A percentile compares a stretch with the other conserved stretches of the same genome.
Evolutionary conservation across 257 asterid species (phyloP).

Genomic region (Lithospermum erythrorhizon): DNA sequence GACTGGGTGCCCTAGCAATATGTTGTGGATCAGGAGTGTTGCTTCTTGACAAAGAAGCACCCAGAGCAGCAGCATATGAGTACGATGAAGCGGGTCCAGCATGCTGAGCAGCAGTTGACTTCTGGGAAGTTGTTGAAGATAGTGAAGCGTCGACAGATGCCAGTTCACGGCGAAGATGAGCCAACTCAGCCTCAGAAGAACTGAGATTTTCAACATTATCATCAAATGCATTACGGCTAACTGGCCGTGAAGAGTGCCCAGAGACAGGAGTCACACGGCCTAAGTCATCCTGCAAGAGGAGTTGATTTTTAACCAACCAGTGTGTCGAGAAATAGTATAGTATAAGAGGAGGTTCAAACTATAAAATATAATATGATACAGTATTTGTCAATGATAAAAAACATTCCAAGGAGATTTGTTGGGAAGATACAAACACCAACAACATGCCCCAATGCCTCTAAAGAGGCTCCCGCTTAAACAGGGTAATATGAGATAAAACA

Average conservation of each 20-base stretch:
- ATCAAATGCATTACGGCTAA: constrained; percentile 31
- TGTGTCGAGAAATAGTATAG: no score
- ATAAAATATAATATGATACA: no score
- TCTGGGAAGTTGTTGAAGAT: background rate
- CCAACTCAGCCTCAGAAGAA: constrained; percentile 30
- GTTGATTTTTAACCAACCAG: background rate
- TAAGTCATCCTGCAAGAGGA: constrained; percentile 38
- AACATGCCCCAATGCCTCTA: no score
- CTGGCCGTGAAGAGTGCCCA: constrained; percentile 36
- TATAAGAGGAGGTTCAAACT: background rate
- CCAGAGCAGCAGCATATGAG: background rate
- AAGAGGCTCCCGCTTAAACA: no score
- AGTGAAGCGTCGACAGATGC: constrained; percentile 9
- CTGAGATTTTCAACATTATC: constrained; percentile 14
- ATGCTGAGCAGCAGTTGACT: background rate
- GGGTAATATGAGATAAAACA: no score
- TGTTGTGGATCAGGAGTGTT: constrained; percentile 5
- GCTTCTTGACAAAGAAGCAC: constrained; percentile 3
- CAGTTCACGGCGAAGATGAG: constrained; percentile 34
- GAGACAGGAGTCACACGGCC: constrained; percentile 24
- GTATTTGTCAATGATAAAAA: no score
- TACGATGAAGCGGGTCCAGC: background rate
- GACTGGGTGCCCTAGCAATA: constrained; percentile 12
- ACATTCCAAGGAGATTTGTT: background rate
- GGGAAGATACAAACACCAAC: background rate